Evolutionary conservation across 108 stramenopile species (phyloP).

Genomic region (Schizochytrium sp.): DNA sequence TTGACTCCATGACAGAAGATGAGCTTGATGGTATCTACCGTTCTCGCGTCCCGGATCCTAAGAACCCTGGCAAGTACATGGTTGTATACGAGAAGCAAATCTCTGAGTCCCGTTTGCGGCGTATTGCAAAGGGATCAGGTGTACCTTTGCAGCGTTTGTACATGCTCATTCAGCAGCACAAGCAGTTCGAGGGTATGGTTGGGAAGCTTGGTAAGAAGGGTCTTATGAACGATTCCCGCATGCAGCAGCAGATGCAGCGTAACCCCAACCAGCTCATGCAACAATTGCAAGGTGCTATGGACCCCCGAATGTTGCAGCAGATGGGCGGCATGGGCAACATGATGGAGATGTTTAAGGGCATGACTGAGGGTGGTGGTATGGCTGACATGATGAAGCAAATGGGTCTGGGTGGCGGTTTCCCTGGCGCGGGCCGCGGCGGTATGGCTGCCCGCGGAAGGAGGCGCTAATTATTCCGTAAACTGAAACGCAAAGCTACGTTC

Average conservation of each 20-base stretch:
- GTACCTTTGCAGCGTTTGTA: conserved; percentile 83
- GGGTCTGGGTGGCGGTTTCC: conserved; percentile 45
- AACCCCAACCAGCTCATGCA: conserved; percentile 85
- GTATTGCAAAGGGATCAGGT: conserved; percentile 92
- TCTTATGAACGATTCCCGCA: conserved; percentile 84
- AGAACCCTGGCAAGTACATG: not conserved
- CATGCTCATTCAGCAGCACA: conserved; percentile 85
- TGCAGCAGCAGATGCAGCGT: conserved; percentile 84
- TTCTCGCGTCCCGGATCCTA: conserved; percentile 19
- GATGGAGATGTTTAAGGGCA: conserved; percentile 54
- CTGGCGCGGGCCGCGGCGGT: conserved; percentile 11
- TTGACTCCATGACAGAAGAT: conserved; percentile 94
- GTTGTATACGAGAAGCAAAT: conserved; percentile 57
- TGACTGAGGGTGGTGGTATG: conserved; percentile 59
- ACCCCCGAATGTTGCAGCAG: conserved; percentile 84
- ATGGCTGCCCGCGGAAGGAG: not conserved
- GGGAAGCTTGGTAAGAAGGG: conserved; percentile 91
- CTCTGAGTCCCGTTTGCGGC: conserved; percentile 71
- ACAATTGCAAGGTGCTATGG: conserved; percentile 83
- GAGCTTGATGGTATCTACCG: conserved; percentile 89
- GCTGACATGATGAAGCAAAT: conserved; percentile 29
- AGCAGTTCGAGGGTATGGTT: conserved; percentile 90
- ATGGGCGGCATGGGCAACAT: conserved; percentile 79
- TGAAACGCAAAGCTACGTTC: too few species aligned
- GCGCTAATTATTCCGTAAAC: not conserved